Evolutionary conservation across 2,329 filamentous ascomycete species (phyloP).

Genomic region (Talaromyces albobiverticillius): DNA sequence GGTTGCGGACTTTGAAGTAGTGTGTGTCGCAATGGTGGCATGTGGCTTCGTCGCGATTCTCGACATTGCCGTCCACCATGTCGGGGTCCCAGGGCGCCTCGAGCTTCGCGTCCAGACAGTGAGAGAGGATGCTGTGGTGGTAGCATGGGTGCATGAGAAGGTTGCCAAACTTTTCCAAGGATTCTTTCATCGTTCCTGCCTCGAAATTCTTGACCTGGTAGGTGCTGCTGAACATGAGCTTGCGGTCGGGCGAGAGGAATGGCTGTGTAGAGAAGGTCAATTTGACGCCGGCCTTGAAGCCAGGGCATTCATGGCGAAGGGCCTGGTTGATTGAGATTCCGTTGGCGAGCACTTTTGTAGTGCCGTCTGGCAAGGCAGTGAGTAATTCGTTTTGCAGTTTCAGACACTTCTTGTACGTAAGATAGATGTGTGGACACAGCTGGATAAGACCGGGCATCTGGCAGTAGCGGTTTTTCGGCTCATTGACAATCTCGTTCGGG

Average conservation of each 20-base stretch:
- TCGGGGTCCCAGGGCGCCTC: background rate
- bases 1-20: background rate
- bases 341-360: background rate
- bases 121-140: background rate
- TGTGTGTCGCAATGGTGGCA: constrained; percentile 1
- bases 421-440: constrained; percentile 4
- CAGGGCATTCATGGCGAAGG: constrained; percentile 2
- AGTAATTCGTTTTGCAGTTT: background rate
- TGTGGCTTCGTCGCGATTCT: background rate
- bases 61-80: background rate
- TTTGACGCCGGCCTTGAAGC: background rate
- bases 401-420: constrained; percentile 10
- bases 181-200: background rate
- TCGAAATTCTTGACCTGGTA: background rate
- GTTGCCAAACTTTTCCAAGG: background rate
- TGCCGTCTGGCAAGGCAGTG: background rate
- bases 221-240: background rate
- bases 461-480: background rate
- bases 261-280: background rate
- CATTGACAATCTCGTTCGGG: background rate
- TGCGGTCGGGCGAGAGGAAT: background rate
- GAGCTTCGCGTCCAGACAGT: constrained; percentile 4
- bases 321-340: background rate
- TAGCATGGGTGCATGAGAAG: background rate
- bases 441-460: constrained; percentile 2